These are phyloP conservation scores for Suillus lakei DNA, from an alignment of 768 basidiomycete genomes.

Conservation along the genomic window DNA sequence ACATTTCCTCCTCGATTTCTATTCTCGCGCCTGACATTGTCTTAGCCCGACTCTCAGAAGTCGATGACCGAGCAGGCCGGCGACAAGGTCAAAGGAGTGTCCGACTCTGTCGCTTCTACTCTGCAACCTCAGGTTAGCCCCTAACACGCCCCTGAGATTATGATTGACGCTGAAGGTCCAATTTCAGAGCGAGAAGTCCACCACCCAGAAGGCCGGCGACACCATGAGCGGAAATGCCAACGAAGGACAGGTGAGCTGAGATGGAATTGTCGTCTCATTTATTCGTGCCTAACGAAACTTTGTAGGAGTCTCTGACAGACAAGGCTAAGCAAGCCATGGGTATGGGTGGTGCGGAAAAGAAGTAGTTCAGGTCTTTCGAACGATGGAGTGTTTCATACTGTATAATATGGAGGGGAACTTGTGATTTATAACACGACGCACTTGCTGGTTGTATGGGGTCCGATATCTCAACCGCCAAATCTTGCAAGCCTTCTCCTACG, in stretches of 20 bases:
- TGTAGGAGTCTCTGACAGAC: constrained; percentile 17
- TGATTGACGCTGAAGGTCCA: neutral
- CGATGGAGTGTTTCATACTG: neutral
- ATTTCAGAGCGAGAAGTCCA: constrained; percentile 56
- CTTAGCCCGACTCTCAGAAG: constrained; percentile 65
- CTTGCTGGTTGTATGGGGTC: neutral
- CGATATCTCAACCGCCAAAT: constrained; percentile 55
- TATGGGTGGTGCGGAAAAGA: constrained; percentile 8
- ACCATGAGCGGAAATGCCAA: constrained; percentile 51
- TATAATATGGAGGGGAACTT: neutral
- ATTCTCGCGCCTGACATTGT: no score
- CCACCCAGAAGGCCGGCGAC: constrained; percentile 53
- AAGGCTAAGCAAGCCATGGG: constrained; percentile 20
- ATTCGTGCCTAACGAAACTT: neutral
- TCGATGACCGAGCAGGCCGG: constrained; percentile 51
- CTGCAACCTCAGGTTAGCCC: constrained; percentile 50
- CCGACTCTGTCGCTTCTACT: constrained; percentile 52
- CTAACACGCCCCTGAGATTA: no score
- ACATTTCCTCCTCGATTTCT: no score
- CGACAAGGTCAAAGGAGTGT: constrained; percentile 52
- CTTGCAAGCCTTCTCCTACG: constrained; percentile 64
- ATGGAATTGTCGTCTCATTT: no score
- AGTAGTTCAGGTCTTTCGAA: neutral
- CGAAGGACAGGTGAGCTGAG: constrained; percentile 42
- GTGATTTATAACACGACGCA: neutral